Evolutionary conservation across 192 early-diverging fungal genomes (phyloP).

Genomic region (Glomus cerebriforme): DNA sequence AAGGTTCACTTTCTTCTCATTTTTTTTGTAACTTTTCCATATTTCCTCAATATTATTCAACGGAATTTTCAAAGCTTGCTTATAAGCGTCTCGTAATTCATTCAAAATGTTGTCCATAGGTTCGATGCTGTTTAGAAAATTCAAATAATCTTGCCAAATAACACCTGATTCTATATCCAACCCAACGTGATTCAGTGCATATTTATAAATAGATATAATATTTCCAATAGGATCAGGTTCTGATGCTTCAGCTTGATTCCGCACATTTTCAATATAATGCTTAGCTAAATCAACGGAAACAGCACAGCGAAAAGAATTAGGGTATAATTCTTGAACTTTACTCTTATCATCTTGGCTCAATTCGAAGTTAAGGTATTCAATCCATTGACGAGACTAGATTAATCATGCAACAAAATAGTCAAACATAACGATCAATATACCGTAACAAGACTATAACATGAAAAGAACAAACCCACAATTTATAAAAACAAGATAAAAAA

Average conservation of each 20-base stretch:
- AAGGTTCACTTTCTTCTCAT: slow-evolving; percentile 89
- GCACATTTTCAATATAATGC: slow-evolving; percentile 87
- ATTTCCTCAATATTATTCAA: slow-evolving; percentile 86
- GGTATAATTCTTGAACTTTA: slow-evolving; percentile 83
- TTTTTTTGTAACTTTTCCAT: slow-evolving; percentile 77
- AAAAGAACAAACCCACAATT: not conserved
- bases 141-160: slow-evolving; percentile 89
- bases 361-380: slow-evolving; percentile 81
- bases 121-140: slow-evolving; percentile 69
- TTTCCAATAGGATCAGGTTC: slow-evolving; percentile 61
- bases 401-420: not conserved
- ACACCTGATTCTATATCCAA: slow-evolving; percentile 83
- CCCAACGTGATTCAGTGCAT: slow-evolving; percentile 85
- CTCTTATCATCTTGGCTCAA: slow-evolving; percentile 72
- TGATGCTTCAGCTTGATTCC: slow-evolving; percentile 61
- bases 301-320: slow-evolving; percentile 76
- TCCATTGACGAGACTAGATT: slow-evolving; percentile 69
- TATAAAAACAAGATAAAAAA: not conserved
- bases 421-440: slow-evolving; percentile 27
- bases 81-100: slow-evolving; percentile 77
- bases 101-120: slow-evolving; percentile 93
- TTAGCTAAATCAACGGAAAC: slow-evolving; percentile 87
- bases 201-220: slow-evolving; percentile 85
- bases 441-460: not conserved
- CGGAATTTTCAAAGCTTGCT: slow-evolving; percentile 85